These are phyloP conservation scores for Akebia trifoliata DNA, from an alignment of 164 flowering plant species.

Conservation along the genomic window DNA sequence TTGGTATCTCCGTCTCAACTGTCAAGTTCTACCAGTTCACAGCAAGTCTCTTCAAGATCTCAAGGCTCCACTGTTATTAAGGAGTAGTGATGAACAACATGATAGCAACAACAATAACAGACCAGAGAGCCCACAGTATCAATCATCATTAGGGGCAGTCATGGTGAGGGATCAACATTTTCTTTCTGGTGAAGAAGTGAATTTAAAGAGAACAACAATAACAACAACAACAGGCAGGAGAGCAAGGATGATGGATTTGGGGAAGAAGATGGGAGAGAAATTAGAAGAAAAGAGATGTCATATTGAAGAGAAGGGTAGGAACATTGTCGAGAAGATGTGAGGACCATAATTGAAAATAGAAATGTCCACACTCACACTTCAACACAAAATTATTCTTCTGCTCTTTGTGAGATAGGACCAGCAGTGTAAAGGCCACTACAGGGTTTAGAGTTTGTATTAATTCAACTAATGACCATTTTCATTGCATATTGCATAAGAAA, in stretches of 20 bases:
- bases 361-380: no score
- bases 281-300: constrained; percentile 82
- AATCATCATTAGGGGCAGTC: constrained; percentile 23
- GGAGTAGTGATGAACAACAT: constrained; percentile 21
- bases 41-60: constrained; percentile 33
- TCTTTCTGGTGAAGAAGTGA: constrained; percentile 36
- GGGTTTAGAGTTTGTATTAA: no score
- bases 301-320: constrained; percentile 69
- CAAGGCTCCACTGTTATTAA: constrained; percentile 40
- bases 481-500: no score
- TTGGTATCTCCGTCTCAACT: constrained; percentile 6
- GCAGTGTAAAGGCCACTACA: no score
- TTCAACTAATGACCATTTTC: no score
- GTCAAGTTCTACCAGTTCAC: constrained; percentile 19
- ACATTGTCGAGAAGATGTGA: constrained; percentile 82
- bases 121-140: constrained; percentile 20
- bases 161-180: constrained; percentile 20
- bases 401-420: no score
- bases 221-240: constrained; percentile 57
- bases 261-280: constrained; percentile 92
- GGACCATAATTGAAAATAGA: no score
- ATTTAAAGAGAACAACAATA: constrained; percentile 52
- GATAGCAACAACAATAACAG: constrained; percentile 17
- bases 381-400: no score
- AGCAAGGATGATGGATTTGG: constrained; percentile 78